Base-by-base conservation (phyloP, 2,329 filamentous ascomycete genomes). In the Neonectria coccinea region DNA sequence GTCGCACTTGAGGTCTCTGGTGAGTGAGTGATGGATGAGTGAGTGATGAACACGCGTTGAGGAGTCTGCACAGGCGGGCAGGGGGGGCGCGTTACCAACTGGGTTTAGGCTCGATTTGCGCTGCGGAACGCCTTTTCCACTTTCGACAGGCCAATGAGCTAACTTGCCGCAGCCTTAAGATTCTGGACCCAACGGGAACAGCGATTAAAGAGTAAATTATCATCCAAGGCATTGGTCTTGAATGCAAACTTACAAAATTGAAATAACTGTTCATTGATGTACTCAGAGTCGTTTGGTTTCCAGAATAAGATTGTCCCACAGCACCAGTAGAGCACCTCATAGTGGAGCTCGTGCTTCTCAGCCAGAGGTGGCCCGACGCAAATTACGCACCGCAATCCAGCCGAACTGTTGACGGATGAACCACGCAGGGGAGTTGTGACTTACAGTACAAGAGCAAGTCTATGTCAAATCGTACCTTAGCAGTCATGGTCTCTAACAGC, bases 21-120 rank as follows among this genome's bases (percentile, higher is more conserved):
- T 65, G 66, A 70, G 59, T 67, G 60, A 57, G 44, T 33, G 53
- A 58, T 70, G 64, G 68, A 60, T 64, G 48, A 29, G 54, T 62
- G 59, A 63, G 52, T 55, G 51, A 59, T 55, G 56, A 45, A 55
- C 58, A 66, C 64, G 64, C 64, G 64, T 66, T 66, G 64, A 66
- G 64, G 64, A 66, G 64, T 66, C 59, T 66, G 63, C 63, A 58
- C 63, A 45, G 61, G 54, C 36, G 44, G 39, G 39, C 54, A 58
- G 55, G 59, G 60, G 54, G 64, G 52, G 59, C 64, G 64, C 64
- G 59, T 66, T 66, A 66, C 55, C 52, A 62, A 60, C 59, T 53
- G 50, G 56, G 62, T 48, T 61, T 64, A 64, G 62, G 27, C 62
- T 52, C 56, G 57, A 59, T 59, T 56, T 48, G 41, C 39, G 52